Conservation (phyloP, 1,284 basidiomycete genomes). For the Cutaneotrichosporon curvatum region DNA sequence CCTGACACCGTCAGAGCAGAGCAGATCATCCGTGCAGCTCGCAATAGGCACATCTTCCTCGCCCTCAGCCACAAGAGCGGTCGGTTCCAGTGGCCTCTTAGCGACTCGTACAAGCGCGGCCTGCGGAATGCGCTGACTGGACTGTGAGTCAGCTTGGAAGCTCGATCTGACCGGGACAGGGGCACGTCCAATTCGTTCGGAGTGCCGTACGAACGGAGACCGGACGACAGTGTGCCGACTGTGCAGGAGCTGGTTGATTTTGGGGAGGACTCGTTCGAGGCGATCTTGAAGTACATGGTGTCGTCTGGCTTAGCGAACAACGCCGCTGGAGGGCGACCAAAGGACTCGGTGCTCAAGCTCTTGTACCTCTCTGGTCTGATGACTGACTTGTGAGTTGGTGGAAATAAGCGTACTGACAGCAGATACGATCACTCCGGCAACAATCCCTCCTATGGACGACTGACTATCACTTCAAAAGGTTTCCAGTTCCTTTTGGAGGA, state of each 20-base stretch:
- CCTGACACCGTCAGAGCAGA: slow-evolving; percentile 36
- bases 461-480: slow-evolving; percentile 84
- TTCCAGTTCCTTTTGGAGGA: slow-evolving; percentile 96
- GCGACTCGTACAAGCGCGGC: slow-evolving; percentile 68
- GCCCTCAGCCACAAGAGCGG: slow-evolving; percentile 28
- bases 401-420: slow-evolving; percentile 29
- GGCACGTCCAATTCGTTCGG: slow-evolving; percentile 89
- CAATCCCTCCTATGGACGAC: slow-evolving; percentile 45
- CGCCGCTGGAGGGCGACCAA: slow-evolving; percentile 53
- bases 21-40: slow-evolving; percentile 62
- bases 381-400: slow-evolving; percentile 47
- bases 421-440: slow-evolving; percentile 18
- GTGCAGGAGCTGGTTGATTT: slow-evolving; percentile 71
- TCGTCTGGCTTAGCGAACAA: slow-evolving; percentile 60
- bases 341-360: slow-evolving; percentile 66
- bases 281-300: slow-evolving; percentile 97
- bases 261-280: slow-evolving; percentile 92
- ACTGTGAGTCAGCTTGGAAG: slow-evolving; percentile 55
- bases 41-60: slow-evolving; percentile 67
- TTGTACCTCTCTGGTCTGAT: slow-evolving; percentile 83
- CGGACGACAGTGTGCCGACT: slow-evolving; percentile 41
- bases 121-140: slow-evolving; percentile 85
- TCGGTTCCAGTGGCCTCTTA: slow-evolving; percentile 57
- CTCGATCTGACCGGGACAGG: slow-evolving; percentile 49
- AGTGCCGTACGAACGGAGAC: slow-evolving; percentile 60